These are phyloP conservation scores for Stachybotrys chartarum DNA, from an alignment of 2,329 filamentous ascomycete species.

Conservation along the genomic window DNA sequence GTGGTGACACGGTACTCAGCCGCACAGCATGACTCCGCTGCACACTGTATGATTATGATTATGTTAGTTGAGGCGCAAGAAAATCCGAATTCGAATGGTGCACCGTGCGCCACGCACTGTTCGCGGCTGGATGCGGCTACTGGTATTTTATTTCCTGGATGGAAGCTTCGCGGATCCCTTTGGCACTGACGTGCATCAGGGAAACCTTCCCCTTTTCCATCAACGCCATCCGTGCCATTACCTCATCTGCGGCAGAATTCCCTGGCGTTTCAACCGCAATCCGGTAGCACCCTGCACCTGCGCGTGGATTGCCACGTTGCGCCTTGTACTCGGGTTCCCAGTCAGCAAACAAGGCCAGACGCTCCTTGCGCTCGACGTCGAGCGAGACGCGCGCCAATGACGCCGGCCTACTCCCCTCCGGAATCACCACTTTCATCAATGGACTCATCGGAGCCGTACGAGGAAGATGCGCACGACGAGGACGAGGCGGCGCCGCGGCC, in stretches of 20 bases:
- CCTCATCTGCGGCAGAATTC: neutral
- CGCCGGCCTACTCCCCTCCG: conserved; percentile 28
- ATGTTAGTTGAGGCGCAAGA: too few species aligned
- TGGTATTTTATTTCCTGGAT: neutral
- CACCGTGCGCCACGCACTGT: too few species aligned
- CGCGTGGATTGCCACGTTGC: neutral
- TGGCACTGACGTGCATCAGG: neutral
- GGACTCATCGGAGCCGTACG: conserved; percentile 37
- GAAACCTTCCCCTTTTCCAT: neutral
- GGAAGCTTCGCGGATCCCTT: neutral
- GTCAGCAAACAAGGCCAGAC: neutral
- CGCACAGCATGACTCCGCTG: too few species aligned
- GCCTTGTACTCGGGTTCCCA: neutral
- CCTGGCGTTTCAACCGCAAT: neutral
- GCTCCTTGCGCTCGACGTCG: neutral
- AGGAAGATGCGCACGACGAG: conserved; percentile 37
- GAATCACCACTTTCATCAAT: conserved; percentile 43
- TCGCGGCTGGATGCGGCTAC: neutral
- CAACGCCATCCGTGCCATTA: neutral
- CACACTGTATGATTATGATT: too few species aligned
- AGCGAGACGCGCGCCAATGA: conserved; percentile 21
- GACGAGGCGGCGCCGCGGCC: conserved; percentile 34
- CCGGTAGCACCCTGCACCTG: neutral
- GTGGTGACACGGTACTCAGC: too few species aligned
- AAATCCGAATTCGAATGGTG: too few species aligned